Conservation (phyloP, 1,284 basidiomycete genomes). For the Somion occarium region DNA sequence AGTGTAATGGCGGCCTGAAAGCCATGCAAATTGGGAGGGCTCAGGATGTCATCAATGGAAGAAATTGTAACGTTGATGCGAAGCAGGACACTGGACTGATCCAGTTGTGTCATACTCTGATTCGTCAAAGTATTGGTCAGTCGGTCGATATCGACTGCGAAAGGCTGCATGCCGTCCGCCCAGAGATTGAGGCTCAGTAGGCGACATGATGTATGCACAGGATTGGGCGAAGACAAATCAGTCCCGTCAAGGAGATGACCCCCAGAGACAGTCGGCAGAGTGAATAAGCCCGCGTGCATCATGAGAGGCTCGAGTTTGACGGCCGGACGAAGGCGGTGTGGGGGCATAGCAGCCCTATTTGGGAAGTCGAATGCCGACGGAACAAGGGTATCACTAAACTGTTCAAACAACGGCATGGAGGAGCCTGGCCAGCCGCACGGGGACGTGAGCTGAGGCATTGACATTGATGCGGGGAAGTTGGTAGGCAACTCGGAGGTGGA, state of each 20-base stretch:
- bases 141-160: slow-evolving; percentile 48
- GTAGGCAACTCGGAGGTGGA: background rate
- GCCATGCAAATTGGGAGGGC: slow-evolving; percentile 50
- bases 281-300: slow-evolving; percentile 25
- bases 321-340: slow-evolving; percentile 11
- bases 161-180: slow-evolving; percentile 64
- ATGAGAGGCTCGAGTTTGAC: slow-evolving; percentile 28
- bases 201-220: slow-evolving; percentile 16
- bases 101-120: slow-evolving; percentile 25
- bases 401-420: background rate
- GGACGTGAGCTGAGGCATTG: background rate
- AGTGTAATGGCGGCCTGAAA: slow-evolving; percentile 57
- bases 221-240: slow-evolving; percentile 6
- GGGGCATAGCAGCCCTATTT: slow-evolving; percentile 13
- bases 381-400: background rate
- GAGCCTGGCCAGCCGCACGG: background rate
- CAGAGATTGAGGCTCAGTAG: slow-evolving; percentile 34
- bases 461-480: background rate
- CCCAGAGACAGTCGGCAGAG: slow-evolving; percentile 17
- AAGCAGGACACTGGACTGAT: slow-evolving; percentile 33
- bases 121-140: slow-evolving; percentile 28
- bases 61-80: slow-evolving; percentile 47
- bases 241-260: slow-evolving; percentile 9
- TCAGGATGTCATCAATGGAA: slow-evolving; percentile 44
- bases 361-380: background rate